Evolutionary conservation across 2,329 filamentous ascomycete species (phyloP).

Genomic region (Scedosporium aurantiacum): DNA sequence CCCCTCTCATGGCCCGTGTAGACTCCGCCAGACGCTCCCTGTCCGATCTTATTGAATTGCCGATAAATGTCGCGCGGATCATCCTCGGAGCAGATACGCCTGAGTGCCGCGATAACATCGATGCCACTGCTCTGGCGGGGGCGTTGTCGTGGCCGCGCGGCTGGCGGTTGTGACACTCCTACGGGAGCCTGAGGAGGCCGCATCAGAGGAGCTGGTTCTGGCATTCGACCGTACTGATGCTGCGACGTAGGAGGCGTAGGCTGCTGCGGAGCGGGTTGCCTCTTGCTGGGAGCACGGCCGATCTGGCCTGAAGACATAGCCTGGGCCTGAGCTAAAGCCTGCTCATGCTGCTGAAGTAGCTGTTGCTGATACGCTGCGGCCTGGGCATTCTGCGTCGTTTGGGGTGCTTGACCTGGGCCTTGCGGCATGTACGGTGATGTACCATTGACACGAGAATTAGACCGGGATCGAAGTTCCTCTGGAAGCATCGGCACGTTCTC

Average conservation of each 20-base stretch:
- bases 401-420: background rate
- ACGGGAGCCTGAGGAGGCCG: slow-evolving; percentile 16
- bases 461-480: slow-evolving; percentile 57
- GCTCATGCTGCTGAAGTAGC: slow-evolving; percentile 69
- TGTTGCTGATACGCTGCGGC: slow-evolving; percentile 48
- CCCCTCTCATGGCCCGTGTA: slow-evolving; percentile 81
- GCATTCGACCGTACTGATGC: slow-evolving; percentile 12
- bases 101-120: slow-evolving; percentile 73
- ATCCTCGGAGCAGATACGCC: slow-evolving; percentile 79
- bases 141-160: slow-evolving; percentile 62
- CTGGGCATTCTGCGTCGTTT: slow-evolving; percentile 25
- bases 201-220: slow-evolving; percentile 1
- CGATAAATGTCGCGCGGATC: slow-evolving; percentile 84
- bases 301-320: slow-evolving; percentile 57
- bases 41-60: slow-evolving; percentile 86
- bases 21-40: slow-evolving; percentile 92
- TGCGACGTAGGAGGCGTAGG: slow-evolving; percentile 43
- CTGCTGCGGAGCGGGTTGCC: slow-evolving; percentile 38
- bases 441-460: slow-evolving; percentile 53
- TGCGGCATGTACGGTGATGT: slow-evolving; percentile 37
- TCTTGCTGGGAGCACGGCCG: slow-evolving; percentile 63
- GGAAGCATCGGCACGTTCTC: slow-evolving; percentile 49
- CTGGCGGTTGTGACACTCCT: slow-evolving; percentile 24
- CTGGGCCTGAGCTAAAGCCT: slow-evolving; percentile 69
- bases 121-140: slow-evolving; percentile 67